Percentiles rank a stretch among this genome's conserved stretches.
Conservation (phyloP, 2,329 filamentous ascomycete species). For the Penicillium hesseltinei region DNA sequence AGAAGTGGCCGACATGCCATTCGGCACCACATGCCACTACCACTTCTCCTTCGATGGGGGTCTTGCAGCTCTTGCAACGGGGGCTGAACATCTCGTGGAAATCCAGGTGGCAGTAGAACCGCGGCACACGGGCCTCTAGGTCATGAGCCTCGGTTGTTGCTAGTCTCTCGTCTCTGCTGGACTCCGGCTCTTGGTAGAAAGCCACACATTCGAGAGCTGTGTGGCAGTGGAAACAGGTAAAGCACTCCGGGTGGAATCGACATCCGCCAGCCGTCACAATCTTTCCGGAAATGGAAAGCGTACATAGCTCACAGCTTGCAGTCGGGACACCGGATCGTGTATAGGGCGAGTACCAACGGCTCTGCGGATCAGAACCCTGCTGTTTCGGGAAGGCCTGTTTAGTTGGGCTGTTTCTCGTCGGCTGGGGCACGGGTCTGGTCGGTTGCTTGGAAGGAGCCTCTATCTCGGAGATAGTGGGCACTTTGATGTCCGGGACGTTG, state of each 20-base stretch:
- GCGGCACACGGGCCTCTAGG: slow-evolving; percentile 60
- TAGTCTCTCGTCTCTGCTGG: slow-evolving; percentile 67
- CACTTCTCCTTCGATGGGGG: slow-evolving; percentile 92
- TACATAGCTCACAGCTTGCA: slow-evolving; percentile 80
- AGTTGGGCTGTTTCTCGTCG: slow-evolving; percentile 13
- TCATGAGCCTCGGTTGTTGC: slow-evolving; percentile 63
- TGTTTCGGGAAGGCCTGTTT: slow-evolving; percentile 31
- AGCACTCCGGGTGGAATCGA: slow-evolving; percentile 91
- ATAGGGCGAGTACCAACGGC: slow-evolving; percentile 39
- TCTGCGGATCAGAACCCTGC: slow-evolving; percentile 40
- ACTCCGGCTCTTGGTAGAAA: slow-evolving; percentile 87
- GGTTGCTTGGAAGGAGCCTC: slow-evolving; percentile 14
- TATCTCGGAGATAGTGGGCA: slow-evolving; percentile 40
- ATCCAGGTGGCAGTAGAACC: slow-evolving; percentile 98
- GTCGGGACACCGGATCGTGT: slow-evolving; percentile 55
- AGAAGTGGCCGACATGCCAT: slow-evolving; percentile 97
- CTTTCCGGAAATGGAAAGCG: slow-evolving; percentile 80
- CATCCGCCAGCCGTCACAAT: slow-evolving; percentile 79
- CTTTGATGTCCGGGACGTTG: slow-evolving; percentile 49
- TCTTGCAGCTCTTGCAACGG: slow-evolving; percentile 92
- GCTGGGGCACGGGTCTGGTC: slow-evolving; percentile 18
- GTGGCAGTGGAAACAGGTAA: slow-evolving; percentile 81
- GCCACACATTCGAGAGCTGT: slow-evolving; percentile 91
- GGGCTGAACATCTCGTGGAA: slow-evolving; percentile 95
- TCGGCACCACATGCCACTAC: slow-evolving; percentile 90